These are phyloP conservation scores for Ilyonectria mors-panacis DNA, from an alignment of 2,329 filamentous ascomycete species.

Conservation along the genomic window DNA sequence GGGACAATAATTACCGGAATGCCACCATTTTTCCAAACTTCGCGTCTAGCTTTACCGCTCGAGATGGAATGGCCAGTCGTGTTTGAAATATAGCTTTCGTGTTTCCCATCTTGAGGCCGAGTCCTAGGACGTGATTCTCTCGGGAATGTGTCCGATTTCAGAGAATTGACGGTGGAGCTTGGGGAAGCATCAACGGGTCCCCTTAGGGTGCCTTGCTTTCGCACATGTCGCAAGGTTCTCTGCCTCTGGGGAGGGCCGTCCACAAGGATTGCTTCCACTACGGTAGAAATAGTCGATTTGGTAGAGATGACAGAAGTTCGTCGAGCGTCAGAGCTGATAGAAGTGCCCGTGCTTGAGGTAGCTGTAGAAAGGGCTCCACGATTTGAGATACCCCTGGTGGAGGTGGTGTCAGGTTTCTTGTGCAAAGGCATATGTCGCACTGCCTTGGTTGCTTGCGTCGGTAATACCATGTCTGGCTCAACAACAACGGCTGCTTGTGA, in stretches of 20 bases:
- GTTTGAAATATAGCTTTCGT: constrained; percentile 66
- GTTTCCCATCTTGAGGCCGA: constrained; percentile 50
- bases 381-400: constrained; percentile 44
- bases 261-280: constrained; percentile 72
- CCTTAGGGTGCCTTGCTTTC: constrained; percentile 67
- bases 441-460: constrained; percentile 67
- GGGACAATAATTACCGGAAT: constrained; percentile 76
- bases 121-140: constrained; percentile 49
- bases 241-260: constrained; percentile 62
- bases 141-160: constrained; percentile 34
- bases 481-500: constrained; percentile 57
- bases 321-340: constrained; percentile 60
- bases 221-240: constrained; percentile 73
- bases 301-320: constrained; percentile 70
- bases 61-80: constrained; percentile 65
- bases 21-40: constrained; percentile 71
- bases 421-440: constrained; percentile 64
- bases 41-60: constrained; percentile 69
- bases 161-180: constrained; percentile 26
- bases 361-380: constrained; percentile 46
- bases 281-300: constrained; percentile 68
- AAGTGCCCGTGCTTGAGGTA: constrained; percentile 57
- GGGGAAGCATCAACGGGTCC: constrained; percentile 54
- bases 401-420: constrained; percentile 53
- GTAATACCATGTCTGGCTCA: constrained; percentile 63